Evolutionary conservation across 164 flowering plant genomes (phyloP).

Genomic region (Berberis vulgaris): DNA sequence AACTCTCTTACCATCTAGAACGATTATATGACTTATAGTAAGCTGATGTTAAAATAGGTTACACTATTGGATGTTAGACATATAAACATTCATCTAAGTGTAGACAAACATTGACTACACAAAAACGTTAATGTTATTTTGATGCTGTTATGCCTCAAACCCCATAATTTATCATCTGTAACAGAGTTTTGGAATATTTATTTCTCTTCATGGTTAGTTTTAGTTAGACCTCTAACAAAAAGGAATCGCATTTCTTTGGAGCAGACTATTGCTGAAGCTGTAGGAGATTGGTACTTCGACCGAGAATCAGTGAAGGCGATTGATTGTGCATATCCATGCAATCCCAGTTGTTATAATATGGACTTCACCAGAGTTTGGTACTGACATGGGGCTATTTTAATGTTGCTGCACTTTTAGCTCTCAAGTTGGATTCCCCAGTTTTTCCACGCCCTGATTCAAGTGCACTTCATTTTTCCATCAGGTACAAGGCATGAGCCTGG

Average conservation of each 20-base stretch:
- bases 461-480: background rate
- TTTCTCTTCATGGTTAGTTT: background rate
- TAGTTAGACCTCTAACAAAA: background rate
- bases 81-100: no score
- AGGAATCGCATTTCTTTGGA: background rate
- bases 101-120: no score
- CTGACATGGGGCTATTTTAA: background rate
- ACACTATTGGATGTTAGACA: no score
- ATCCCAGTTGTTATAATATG: conserved; percentile 69
- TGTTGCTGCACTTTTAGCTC: background rate
- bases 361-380: conserved; percentile 22
- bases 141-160: no score
- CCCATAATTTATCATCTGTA: no score
- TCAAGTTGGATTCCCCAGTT: no score
- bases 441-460: background rate
- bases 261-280: conserved; percentile 83
- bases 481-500: background rate
- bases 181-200: no score
- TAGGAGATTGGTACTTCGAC: conserved; percentile 80
- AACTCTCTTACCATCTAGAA: no score
- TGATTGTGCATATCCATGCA: conserved; percentile 85
- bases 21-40: no score
- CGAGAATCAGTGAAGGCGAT: conserved; percentile 46
- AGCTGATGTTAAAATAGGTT: no score
- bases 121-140: no score